Base-by-base conservation (phyloP, 805 yeast genomes). In the Saccharomyces eubayanus region DNA sequence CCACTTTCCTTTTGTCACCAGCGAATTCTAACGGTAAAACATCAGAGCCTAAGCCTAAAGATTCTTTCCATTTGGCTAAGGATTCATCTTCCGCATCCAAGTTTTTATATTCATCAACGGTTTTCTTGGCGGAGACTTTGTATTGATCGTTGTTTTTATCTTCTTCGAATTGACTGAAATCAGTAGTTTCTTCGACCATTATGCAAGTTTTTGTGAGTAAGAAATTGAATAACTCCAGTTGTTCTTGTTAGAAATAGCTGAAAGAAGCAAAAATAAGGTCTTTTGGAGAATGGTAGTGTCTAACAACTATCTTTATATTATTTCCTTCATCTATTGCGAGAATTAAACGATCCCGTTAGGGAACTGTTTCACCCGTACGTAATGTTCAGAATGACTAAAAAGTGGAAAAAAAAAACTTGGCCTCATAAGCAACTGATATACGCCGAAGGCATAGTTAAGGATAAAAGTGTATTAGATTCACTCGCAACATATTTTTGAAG, bases 11-110 rank as follows among this genome's bases (percentile, higher is more conserved):
- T 50, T 75, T 76, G 67, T 89, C 96, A 29, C 84, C 87, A 3
- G 87, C 78, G 53, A 59, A 68, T 51, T 78, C 82, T 28, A 83
- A 83, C 12, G 87, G 91, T 58, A 82, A 74, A 2, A 82, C 67
- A 55, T 82, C 83, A 9, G 82, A 77, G 50, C 82, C 71, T 54
- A 90, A 74, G 0, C 97, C 97, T 31, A 90, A 74, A 1, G 96
- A 87, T 54, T 83, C 87, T 70, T 91, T 91, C 97, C 97, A 90
- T 70, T 87, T 88, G 57, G 85, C 87, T 58, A 90, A 76, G 16
- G 95, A 85, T 70, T 89, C 96, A 68, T 90, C 97, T 62, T 89
- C 87, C 11, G 92, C 92, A 66, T 90, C 97, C 60, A 90, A 72
- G 53, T 84, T 78, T 53, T 84, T 81, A 70, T 90, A 90, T 67